Evolutionary conservation across 306 rosid genomes (phyloP).

Genomic region (Glycine tomentella): DNA sequence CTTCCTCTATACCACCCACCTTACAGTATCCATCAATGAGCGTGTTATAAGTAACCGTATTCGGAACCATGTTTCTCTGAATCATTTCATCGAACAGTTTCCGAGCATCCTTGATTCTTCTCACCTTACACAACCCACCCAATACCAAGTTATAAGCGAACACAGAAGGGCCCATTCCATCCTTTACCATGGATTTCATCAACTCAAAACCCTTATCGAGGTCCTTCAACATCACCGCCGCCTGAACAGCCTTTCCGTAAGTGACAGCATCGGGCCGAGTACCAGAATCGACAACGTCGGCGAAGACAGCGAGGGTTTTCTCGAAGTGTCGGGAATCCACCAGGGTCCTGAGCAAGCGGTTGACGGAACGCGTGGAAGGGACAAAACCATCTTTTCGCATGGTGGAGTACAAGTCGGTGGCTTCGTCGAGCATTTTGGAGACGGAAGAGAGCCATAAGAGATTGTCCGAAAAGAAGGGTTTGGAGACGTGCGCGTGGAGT

Average conservation of each 20-base stretch:
- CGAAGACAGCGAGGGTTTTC: constrained; percentile 52
- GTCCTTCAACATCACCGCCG: constrained; percentile 69
- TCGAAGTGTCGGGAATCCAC: constrained; percentile 53
- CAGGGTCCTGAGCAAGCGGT: constrained; percentile 56
- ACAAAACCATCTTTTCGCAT: constrained; percentile 59
- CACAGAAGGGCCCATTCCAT: constrained; percentile 51
- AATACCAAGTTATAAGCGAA: constrained; percentile 68
- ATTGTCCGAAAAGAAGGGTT: constrained; percentile 57
- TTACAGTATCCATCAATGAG: constrained; percentile 75
- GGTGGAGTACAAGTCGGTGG: constrained; percentile 53
- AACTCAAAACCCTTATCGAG: constrained; percentile 55
- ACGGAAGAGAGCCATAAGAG: constrained; percentile 61
- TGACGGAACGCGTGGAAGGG: constrained; percentile 60
- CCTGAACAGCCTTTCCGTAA: constrained; percentile 67
- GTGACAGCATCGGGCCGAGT: constrained; percentile 56
- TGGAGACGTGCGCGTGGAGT: constrained; percentile 55
- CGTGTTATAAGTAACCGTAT: constrained; percentile 70
- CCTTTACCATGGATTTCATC: constrained; percentile 58
- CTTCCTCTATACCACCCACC: constrained; percentile 67
- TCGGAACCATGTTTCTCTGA: constrained; percentile 48
- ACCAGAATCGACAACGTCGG: constrained; percentile 60
- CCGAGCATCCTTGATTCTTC: constrained; percentile 64
- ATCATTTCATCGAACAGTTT: constrained; percentile 75
- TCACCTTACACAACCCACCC: constrained; percentile 61
- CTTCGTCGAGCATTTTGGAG: constrained; percentile 54